These are phyloP conservation scores for Teratosphaeria nubilosa DNA, from an alignment of 2,329 filamentous ascomycete species.

Conservation along the genomic window DNA sequence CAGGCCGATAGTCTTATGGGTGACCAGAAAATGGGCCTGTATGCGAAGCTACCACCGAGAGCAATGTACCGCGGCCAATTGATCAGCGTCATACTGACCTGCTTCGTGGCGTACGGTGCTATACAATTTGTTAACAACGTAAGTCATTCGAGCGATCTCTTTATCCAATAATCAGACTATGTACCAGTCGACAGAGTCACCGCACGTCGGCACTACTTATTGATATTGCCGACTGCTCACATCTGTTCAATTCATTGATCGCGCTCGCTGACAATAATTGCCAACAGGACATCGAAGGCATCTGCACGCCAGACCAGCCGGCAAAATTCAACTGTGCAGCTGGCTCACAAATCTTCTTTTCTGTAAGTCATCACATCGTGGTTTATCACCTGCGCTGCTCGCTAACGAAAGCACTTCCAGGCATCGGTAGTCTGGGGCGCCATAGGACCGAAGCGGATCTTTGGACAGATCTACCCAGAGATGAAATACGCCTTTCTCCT, in stretches of 20 bases:
- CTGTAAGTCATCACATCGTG: background rate
- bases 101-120: slow-evolving; percentile 30
- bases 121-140: slow-evolving; percentile 32
- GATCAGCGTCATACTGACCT: slow-evolving; percentile 31
- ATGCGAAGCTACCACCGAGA: slow-evolving; percentile 34
- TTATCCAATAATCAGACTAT: background rate
- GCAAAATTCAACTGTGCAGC: slow-evolving; percentile 13
- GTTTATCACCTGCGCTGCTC: background rate
- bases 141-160: background rate
- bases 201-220: background rate
- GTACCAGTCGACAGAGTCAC: background rate
- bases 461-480: slow-evolving; percentile 1
- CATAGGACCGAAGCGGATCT: slow-evolving; percentile 15
- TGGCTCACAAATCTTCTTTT: slow-evolving; percentile 13
- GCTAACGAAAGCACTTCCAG: background rate
- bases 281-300: slow-evolving; percentile 23
- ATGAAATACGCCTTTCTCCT: slow-evolving; percentile 2
- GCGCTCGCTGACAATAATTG: background rate
- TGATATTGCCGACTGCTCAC: background rate
- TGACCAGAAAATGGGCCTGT: slow-evolving; percentile 36
- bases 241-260: background rate
- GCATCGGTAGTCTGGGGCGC: slow-evolving; percentile 17
- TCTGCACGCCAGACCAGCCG: slow-evolving; percentile 11
- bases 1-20: slow-evolving; percentile 32
- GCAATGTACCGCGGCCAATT: slow-evolving; percentile 35